Evolutionary conservation across 352 stramenopile genomes (phyloP), one percentile per base, ranked within the genome.

Genomic region (Paralagenidium karlingii): DNA sequence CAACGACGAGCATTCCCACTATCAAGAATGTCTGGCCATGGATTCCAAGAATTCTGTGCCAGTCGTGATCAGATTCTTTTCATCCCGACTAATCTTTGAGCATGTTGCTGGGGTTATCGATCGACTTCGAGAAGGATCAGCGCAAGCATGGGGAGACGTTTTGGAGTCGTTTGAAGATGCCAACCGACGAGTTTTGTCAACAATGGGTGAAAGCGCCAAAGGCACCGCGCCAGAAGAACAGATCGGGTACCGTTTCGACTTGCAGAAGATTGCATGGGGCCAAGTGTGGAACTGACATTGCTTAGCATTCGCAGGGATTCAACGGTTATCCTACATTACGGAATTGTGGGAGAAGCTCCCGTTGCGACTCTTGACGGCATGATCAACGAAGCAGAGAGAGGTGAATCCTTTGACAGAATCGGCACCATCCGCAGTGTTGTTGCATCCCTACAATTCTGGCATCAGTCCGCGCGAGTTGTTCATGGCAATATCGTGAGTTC

Each of bases 401-500:
- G n/a, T n/a, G n/a, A n/a, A n/a, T n/a, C n/a, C n/a, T n/a, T n/a
- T n/a, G n/a, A n/a, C n/a, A n/a, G n/a, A n/a, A n/a, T n/a, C n/a
- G 39, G 52, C 0, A 50, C 83, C 1, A 46, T 73, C 6, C 55
- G 53, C 5, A 59, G 75, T 40, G 13, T 79, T 5, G 64, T 60
- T 0, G 58, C 68, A 9, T 82, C 68, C 25, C 40, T 81, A 12
- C 39, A 34, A 11, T 80, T 82, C 21, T 86, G 64, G 64, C 73
- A 86, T 33, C 34, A 39, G 3, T 52, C 63, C n/a, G 68, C 68
- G 0, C 60, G 47, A 11, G 45, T 77, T 40, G 52, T 66, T 13
- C 65, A 86, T 30, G 73, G 73, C 26, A 82, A 82, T 37, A 64
- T 86, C 25, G 73, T 86, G 54, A 24, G 62, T 47, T 37, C n/a